Conservation (phyloP, 495 filamentous ascomycete species). For the Cercophora scortea region DNA sequence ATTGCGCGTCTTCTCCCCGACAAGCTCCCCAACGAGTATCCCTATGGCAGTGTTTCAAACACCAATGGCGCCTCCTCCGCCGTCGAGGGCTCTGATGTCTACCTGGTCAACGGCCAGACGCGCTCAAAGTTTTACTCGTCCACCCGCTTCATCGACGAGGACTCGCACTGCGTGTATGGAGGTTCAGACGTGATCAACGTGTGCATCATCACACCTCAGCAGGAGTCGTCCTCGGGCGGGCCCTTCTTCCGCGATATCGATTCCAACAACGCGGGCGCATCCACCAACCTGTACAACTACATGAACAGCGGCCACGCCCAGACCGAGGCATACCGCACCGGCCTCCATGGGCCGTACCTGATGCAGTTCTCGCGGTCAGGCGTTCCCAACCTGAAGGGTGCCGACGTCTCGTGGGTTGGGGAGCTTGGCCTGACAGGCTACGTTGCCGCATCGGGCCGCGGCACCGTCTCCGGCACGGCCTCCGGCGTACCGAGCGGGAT, state of each 20-base stretch:
- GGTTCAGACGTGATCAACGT: conserved; percentile 35
- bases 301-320: conserved; percentile 61
- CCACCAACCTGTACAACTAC: conserved; percentile 58
- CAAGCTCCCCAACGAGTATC: conserved; percentile 47
- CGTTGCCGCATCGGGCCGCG: conserved; percentile 43
- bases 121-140: conserved; percentile 64
- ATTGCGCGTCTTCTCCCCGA: conserved; percentile 53
- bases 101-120: conserved; percentile 51
- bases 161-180: conserved; percentile 50
- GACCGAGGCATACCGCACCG: conserved; percentile 54
- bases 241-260: conserved; percentile 62
- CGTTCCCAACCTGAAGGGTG: conserved; percentile 37
- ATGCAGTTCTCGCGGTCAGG: conserved; percentile 54
- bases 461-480: conserved; percentile 54
- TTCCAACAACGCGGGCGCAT: conserved; percentile 50
- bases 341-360: conserved; percentile 60
- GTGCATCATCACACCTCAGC: conserved; percentile 46
- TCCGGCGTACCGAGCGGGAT: conserved; percentile 38
- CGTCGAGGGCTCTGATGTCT: conserved; percentile 59
- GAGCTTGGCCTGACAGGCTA: conserved; percentile 51
- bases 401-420: conserved; percentile 52
- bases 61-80: conserved; percentile 39
- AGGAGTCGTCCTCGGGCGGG: conserved; percentile 46
- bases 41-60: conserved; percentile 41
- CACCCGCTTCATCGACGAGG: conserved; percentile 59